Evolutionary conservation across 495 filamentous ascomycete species (phyloP).

Genomic region (Tuber indicum): DNA sequence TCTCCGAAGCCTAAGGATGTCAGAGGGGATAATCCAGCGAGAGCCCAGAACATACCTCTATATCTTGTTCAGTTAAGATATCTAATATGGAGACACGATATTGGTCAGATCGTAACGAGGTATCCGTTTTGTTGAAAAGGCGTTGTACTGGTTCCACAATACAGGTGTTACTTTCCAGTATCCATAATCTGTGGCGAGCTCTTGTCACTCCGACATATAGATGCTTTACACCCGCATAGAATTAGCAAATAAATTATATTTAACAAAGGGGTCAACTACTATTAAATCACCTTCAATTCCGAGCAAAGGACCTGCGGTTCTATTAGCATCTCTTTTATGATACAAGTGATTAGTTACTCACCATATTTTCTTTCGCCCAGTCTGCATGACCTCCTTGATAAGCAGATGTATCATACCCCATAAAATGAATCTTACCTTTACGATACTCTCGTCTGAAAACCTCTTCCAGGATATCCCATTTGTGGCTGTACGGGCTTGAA

Average conservation of each 20-base stretch:
- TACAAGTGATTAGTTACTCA: not conserved
- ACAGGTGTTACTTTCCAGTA: constrained; percentile 15
- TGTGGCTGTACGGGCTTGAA: constrained; percentile 6
- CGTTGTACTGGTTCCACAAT: constrained; percentile 8
- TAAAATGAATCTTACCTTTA: not conserved
- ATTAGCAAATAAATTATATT: not conserved
- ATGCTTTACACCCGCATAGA: constrained; percentile 3
- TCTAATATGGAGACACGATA: constrained; percentile 15
- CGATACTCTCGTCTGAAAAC: constrained; percentile 1
- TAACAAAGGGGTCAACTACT: not conserved
- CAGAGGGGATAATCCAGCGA: not conserved
- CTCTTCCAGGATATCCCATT: constrained; percentile 7
- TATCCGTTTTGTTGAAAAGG: constrained; percentile 11
- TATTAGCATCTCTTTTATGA: not conserved
- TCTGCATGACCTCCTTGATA: not conserved
- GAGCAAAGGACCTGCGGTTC: constrained; percentile 17
- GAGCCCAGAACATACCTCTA: not conserved
- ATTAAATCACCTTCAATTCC: constrained; percentile 13
- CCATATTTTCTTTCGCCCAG: constrained; percentile 9
- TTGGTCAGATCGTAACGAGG: not conserved
- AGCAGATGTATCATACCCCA: not conserved
- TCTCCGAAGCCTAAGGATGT: constrained; percentile 8
- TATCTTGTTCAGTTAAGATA: constrained; percentile 6
- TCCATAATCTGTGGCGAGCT: constrained; percentile 10
- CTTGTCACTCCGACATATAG: constrained; percentile 22